A percentile compares a stretch with the other conserved stretches of the same genome.
Evolutionary conservation across 495 filamentous ascomycete genomes (phyloP).

Genomic region (Alectoria sarmentosa): DNA sequence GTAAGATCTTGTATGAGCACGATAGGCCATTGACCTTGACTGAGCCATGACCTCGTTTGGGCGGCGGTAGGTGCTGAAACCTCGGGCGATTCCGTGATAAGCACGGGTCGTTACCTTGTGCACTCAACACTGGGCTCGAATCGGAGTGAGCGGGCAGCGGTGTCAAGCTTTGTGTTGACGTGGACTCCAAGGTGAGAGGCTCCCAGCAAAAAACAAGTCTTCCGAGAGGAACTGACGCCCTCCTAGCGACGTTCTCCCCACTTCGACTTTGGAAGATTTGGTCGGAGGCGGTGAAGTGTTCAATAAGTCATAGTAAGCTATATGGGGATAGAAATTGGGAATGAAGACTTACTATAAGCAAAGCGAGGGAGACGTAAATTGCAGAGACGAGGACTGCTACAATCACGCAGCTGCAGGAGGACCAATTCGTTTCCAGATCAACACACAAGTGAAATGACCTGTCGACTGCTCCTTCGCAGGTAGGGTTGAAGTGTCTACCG

Average conservation of each 20-base stretch:
- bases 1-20: conserved; percentile 13
- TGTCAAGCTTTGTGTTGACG: not conserved
- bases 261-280: not conserved
- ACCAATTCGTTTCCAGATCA: conserved; percentile 1
- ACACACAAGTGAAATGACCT: conserved; percentile 5
- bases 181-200: not conserved
- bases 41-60: conserved; percentile 15
- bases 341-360: conserved; percentile 12
- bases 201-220: not conserved
- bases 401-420: conserved; percentile 5
- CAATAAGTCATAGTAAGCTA: not conserved
- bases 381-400: not conserved
- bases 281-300: not conserved
- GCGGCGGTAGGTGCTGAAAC: conserved; percentile 3
- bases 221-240: not conserved
- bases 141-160: not conserved
- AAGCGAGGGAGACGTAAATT: not conserved
- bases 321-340: not conserved
- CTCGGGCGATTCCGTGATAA: not conserved
- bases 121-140: conserved; percentile 3
- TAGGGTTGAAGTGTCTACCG: not conserved
- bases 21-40: conserved; percentile 7
- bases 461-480: conserved; percentile 4
- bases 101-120: conserved; percentile 16
- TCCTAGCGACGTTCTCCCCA: not conserved